Evolutionary conservation across 2,329 filamentous ascomycete species (phyloP), one percentile per base, ranked within the genome.

Genomic region (Diaporthe sp.): DNA sequence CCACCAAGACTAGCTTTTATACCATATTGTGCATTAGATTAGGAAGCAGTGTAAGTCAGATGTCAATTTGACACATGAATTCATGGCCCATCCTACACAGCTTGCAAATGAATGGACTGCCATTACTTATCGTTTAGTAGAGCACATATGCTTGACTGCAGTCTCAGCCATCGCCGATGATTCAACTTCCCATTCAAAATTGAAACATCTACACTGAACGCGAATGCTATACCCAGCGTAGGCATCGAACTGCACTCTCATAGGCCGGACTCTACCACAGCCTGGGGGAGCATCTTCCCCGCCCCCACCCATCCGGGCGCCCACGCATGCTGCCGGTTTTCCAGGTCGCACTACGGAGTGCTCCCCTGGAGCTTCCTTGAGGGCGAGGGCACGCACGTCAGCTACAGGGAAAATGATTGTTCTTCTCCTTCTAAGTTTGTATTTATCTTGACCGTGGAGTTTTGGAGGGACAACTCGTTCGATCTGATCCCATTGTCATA

Each of bases 291-390:
- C 25, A 12, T 56, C 53, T 73, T 76, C 76, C 76, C 76, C 76
- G 72, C 76, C 76, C 77, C 75, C 75, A 76, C 76, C 73, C 39
- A 37, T 65, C 77, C 75, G 73, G 53, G 32, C 65, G 17, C 65
- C 70, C 61, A 47, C 55, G 63, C 39, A 66, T 4, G 30, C 32
- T 53, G 39, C 73, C 47, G 42, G 53, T 47, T 47, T 44, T 37
- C 17, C 19, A 50, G 47, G 35, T 53, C 30, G n/a, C 42, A 55
- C 47, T n/a, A 72, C 70, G 50, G 55, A 63, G 47, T 50, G 22
- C 56, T 70, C 53, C 58, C 32, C 56, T 35, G 37, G 61, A 59
- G 39, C 44, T 53, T 61, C 44, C 30, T 63, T 9, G 32, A 44
- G 37, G 13, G 32, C n/a, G 32, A 39, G 47, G 19, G 19, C 30